These are phyloP conservation scores for Anisodus acutangulus DNA, from an alignment of 257 asterid genomes.

Conservation along the genomic window DNA sequence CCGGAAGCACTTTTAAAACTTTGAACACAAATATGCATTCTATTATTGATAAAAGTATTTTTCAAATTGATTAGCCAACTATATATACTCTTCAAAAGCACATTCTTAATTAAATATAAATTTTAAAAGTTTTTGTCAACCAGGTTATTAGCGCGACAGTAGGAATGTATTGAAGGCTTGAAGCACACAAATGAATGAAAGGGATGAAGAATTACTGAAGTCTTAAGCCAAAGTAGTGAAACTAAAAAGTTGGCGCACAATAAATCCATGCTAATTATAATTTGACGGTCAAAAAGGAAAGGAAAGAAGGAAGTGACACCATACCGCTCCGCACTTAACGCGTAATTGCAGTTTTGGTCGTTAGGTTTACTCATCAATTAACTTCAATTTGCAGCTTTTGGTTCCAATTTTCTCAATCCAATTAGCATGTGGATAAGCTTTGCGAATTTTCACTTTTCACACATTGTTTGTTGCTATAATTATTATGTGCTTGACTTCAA, in stretches of 20 bases:
- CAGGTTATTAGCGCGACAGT: no score
- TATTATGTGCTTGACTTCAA: conserved; percentile 17
- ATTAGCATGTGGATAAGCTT: background rate
- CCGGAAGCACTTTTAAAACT: no score
- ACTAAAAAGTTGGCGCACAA: background rate
- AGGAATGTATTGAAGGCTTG: background rate
- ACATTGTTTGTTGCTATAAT: background rate
- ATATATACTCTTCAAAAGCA: no score
- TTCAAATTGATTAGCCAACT: no score
- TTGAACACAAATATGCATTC: no score
- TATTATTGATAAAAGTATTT: no score
- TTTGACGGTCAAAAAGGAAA: background rate
- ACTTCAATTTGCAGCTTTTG: no score
- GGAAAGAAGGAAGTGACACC: background rate
- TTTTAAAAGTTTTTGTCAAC: no score
- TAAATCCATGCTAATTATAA: background rate
- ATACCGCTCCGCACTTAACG: conserved; percentile 29
- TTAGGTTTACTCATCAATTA: no score
- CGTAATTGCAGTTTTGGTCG: conserved; percentile 2
- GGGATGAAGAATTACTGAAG: background rate
- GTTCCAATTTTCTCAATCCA: background rate
- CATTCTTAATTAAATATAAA: no score
- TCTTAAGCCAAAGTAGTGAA: background rate
- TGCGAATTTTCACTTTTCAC: background rate
- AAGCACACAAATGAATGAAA: background rate